Base-by-base conservation (phyloP, 108 stramenopile species). In the Thalassiosira profunda region DNA sequence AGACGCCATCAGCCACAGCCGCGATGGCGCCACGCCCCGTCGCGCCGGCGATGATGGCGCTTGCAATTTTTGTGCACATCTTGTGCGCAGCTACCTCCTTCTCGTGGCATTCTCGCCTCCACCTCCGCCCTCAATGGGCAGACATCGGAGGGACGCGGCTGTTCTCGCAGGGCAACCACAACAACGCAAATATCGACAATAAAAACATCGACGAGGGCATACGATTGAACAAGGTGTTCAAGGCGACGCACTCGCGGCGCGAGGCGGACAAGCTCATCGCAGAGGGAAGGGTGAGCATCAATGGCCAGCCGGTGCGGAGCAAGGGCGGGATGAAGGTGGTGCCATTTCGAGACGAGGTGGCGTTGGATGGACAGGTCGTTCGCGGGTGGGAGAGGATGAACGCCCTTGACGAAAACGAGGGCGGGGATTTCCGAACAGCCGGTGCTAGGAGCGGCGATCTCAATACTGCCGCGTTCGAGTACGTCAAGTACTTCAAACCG, bases 401-500 rank as follows among this genome's bases (percentile, higher is more conserved):
- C 54, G 67, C 63, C 2, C 33, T 64, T 24, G 42, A 2, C 26
- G 41, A 4, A 9, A 0, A 40, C 1, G 1, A 21, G 6, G 26
- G 14, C 4, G 20, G 42, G 31, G 31, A 38, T 52, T 25, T 8
- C 8, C 29, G 9, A 20, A 18, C 53, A 54, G 9, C 38, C n/a
- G n/a, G n/a, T n/a, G n/a, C 12, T 12, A 40, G 38, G 9, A 20
- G 18, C 53, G 17, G 26, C 53, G 33, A 54, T 12, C 53, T 28
- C 8, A 47, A 46, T 38, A 17, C 62, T 23, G 35, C 41, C 8
- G 58, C 57, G 20, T 85, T 84, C 45, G 85, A 86, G 40, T 84
- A 86, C 44, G 56, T 82, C 67, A 86, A 94, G 65, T 94, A 91
- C 63, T 91, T 79, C 81, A 94, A 94, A 58, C 92, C 92, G 34